A percentile compares a stretch with the other conserved stretches of the same genome.
These are phyloP conservation scores for Pleurostoma richardsiae DNA, from an alignment of 2,329 filamentous ascomycete species.

Conservation along the genomic window DNA sequence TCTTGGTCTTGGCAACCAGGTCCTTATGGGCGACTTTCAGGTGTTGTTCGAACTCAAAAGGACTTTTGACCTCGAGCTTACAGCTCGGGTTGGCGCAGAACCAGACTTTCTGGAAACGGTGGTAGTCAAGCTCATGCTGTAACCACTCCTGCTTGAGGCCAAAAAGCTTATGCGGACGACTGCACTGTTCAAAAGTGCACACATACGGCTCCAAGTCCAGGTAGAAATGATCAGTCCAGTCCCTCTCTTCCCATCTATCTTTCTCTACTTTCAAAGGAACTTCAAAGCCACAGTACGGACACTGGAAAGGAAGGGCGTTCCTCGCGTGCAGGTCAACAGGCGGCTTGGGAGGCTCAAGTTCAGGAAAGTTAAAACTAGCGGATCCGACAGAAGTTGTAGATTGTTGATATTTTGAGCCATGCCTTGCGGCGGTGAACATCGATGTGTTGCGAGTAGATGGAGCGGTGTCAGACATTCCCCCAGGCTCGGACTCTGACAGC, in stretches of 20 bases:
- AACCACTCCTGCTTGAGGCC: slow-evolving; percentile 12
- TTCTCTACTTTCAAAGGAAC: slow-evolving; percentile 7
- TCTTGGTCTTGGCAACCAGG: slow-evolving; percentile 6
- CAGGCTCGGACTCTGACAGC: background rate
- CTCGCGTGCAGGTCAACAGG: slow-evolving; percentile 4
- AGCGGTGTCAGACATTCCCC: background rate
- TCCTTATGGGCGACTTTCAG: slow-evolving; percentile 2
- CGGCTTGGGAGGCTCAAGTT: slow-evolving; percentile 5
- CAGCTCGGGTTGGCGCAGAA: slow-evolving; percentile 10
- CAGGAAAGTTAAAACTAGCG: background rate
- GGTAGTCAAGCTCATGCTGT: slow-evolving; percentile 13
- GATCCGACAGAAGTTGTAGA: slow-evolving; percentile 1
- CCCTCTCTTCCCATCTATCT: slow-evolving; percentile 2
- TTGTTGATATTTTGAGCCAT: background rate
- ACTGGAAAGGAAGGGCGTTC: slow-evolving; percentile 5
- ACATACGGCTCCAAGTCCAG: slow-evolving; percentile 14
- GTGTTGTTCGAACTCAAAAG: slow-evolving; percentile 3
- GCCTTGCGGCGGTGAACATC: background rate
- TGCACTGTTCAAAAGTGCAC: slow-evolving; percentile 13
- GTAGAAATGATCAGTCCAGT: slow-evolving; percentile 14
- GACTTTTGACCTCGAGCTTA: slow-evolving; percentile 4
- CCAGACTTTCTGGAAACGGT: slow-evolving; percentile 11
- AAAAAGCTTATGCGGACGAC: slow-evolving; percentile 6
- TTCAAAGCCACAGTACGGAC: slow-evolving; percentile 12
- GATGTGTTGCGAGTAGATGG: background rate